Percentiles rank a stretch among this genome's conserved stretches.
Evolutionary conservation across 2,329 filamentous ascomycete species (phyloP).

Genomic region (Keithomyces neogunnii): DNA sequence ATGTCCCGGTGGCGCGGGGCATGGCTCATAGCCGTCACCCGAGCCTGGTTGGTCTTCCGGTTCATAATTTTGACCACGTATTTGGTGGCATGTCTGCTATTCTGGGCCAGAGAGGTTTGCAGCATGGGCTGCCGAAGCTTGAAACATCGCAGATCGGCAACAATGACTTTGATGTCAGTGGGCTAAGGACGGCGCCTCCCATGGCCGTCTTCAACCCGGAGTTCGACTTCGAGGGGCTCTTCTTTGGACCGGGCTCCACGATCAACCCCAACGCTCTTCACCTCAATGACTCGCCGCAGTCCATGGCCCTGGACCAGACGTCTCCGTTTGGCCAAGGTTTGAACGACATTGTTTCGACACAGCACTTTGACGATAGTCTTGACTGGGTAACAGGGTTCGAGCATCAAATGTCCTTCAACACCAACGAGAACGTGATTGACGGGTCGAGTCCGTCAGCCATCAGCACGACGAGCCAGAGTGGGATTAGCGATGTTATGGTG

Average conservation of each 20-base stretch:
- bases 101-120: constrained; percentile 56
- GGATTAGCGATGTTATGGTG: constrained; percentile 83
- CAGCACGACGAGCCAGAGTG: constrained; percentile 87
- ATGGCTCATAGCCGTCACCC: constrained; percentile 62
- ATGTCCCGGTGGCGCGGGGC: constrained; percentile 40
- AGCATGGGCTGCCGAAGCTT: constrained; percentile 68
- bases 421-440: constrained; percentile 75
- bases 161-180: constrained; percentile 52
- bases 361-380: constrained; percentile 66
- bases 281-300: constrained; percentile 70
- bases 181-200: constrained; percentile 70
- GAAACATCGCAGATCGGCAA: constrained; percentile 65
- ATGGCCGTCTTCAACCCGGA: constrained; percentile 55
- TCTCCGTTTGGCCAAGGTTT: constrained; percentile 52
- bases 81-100: constrained; percentile 66
- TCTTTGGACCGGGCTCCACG: constrained; percentile 60
- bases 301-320: constrained; percentile 52
- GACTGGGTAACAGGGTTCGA: constrained; percentile 80
- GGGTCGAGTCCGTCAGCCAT: constrained; percentile 93
- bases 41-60: constrained; percentile 61
- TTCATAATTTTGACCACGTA: constrained; percentile 50
- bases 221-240: constrained; percentile 36
- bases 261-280: constrained; percentile 71
- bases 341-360: constrained; percentile 48
- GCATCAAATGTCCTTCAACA: constrained; percentile 61